phyloP scores from a whole-genome alignment of 768 basidiomycete genomes.

The Leccinum disarticulatum region DNA sequence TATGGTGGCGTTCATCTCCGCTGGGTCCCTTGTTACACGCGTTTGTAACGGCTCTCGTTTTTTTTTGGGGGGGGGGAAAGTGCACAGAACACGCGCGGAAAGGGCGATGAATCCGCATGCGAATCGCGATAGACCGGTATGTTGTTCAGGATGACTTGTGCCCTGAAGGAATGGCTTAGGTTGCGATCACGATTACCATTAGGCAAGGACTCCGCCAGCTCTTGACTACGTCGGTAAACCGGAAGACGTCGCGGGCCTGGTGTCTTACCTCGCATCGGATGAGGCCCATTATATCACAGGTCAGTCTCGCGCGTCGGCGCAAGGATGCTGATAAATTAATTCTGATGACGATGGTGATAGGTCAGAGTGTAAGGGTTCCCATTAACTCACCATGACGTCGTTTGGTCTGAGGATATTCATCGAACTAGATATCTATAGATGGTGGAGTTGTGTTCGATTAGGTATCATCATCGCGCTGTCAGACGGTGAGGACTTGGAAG shows the following conservation, averaged over 20 bases:
- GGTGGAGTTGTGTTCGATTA: neutral
- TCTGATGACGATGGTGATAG: neutral
- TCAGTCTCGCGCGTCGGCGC: neutral
- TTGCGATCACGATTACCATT: neutral
- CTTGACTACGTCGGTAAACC: neutral
- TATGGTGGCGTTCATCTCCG: conserved; percentile 13
- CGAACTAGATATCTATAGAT: neutral
- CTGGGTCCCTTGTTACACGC: neutral
- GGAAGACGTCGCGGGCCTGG: neutral
- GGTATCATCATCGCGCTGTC: neutral
- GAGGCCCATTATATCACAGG: neutral
- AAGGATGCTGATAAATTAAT: neutral
- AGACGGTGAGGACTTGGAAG: neutral
- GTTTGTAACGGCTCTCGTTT: neutral
- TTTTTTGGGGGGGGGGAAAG: neutral
- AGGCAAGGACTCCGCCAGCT: neutral
- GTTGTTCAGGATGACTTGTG: neutral
- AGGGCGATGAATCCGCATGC: neutral
- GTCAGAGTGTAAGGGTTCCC: neutral
- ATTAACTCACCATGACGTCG: neutral
- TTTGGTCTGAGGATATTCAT: neutral
- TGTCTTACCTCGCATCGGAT: neutral
- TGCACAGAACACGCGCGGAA: neutral
- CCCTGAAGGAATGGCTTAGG: neutral
- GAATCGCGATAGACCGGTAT: neutral